phyloP scores from a whole-genome alignment of 2,329 filamentous ascomycete species.

The Penicillium sumatraense region DNA sequence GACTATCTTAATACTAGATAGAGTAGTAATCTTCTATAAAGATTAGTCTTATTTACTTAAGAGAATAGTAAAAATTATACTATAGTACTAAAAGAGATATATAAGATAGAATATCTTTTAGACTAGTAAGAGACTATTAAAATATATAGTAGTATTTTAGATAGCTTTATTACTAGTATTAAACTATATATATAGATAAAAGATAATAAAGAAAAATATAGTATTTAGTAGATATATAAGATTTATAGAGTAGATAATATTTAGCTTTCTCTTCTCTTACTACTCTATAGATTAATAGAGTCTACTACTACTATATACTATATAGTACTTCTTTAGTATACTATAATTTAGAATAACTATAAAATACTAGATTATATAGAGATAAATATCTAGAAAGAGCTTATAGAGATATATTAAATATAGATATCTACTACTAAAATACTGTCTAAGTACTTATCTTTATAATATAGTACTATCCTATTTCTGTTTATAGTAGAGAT shows the following conservation, averaged over 20 bases:
- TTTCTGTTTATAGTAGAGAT: not conserved
- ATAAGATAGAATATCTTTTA: not conserved
- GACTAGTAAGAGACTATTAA: not conserved
- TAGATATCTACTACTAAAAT: not conserved
- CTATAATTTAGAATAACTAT: not conserved
- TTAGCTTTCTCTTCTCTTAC: not conserved
- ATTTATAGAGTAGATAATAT: not conserved
- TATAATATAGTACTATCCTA: not conserved
- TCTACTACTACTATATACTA: not conserved
- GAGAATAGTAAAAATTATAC: not conserved
- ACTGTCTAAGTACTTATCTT: not conserved
- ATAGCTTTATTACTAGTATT: not conserved
- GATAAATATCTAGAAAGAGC: not conserved
- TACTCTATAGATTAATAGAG: not conserved
- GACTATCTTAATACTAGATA: not conserved
- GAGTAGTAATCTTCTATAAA: not conserved
- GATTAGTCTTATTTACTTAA: not conserved
- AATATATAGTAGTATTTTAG: not conserved
- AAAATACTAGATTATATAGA: not conserved
- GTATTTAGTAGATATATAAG: not conserved
- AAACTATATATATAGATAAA: not conserved
- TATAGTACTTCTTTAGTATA: not conserved
- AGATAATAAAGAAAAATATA: not conserved
- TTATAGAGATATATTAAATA: not conserved
- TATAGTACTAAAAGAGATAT: not conserved